These are phyloP conservation scores for Phytophthora podocarpi DNA, from an alignment of 352 stramenopile genomes.

Conservation along the genomic window DNA sequence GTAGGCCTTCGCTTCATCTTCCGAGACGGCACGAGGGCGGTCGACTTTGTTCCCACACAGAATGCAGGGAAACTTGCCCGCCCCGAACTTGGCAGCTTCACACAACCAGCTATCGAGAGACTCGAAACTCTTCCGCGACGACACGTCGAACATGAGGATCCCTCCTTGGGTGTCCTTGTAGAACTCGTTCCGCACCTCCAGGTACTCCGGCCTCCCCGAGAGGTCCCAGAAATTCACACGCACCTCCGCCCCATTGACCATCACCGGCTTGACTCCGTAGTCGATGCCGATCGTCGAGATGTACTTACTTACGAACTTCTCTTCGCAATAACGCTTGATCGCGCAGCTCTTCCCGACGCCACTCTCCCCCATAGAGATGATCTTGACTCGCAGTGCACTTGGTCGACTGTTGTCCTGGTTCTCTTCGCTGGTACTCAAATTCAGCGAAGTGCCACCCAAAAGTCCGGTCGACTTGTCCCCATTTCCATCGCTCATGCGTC, in stretches of 20 bases:
- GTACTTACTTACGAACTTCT: constrained; percentile 95
- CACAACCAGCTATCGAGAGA: constrained; percentile 87
- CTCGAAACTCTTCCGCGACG: constrained; percentile 80
- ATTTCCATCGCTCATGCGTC: constrained; percentile 67
- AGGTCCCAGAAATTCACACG: constrained; percentile 97
- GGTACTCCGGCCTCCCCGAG: constrained; percentile 91
- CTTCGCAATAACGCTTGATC: constrained; percentile 96
- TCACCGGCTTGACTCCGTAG: constrained; percentile 93
- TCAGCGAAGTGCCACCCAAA: constrained; percentile 22
- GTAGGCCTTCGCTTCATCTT: constrained; percentile 82
- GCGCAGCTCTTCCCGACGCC: constrained; percentile 94
- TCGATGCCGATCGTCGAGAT: constrained; percentile 97
- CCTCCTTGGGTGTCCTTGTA: constrained; percentile 93
- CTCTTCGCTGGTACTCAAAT: constrained; percentile 34
- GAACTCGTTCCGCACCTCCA: constrained; percentile 97
- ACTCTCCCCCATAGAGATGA: constrained; percentile 93
- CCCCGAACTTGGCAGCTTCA: constrained; percentile 91
- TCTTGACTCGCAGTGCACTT: constrained; percentile 88
- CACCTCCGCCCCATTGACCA: constrained; percentile 72
- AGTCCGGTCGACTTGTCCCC: constrained; percentile 55
- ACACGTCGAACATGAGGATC: constrained; percentile 84
- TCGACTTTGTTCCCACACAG: constrained; percentile 94
- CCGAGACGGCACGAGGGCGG: constrained; percentile 67
- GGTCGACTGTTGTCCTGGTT: constrained; percentile 39
- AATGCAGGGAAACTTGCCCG: constrained; percentile 82